phyloP scores from a whole-genome alignment of 768 basidiomycete species.

The Mycena kentingensis region DNA sequence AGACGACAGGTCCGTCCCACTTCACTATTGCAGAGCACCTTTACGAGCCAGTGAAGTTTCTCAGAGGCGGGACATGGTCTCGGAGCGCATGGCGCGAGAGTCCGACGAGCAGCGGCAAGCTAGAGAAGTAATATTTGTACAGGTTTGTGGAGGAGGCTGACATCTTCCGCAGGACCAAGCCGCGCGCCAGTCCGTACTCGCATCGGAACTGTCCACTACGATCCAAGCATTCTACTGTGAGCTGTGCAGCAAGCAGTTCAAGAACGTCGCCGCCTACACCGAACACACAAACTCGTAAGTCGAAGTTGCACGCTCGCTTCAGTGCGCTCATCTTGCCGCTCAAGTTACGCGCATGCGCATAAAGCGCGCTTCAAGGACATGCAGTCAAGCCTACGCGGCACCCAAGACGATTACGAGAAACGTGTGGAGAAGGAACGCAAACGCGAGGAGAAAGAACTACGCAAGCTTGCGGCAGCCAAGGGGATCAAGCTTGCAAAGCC shows the following conservation, averaged over 20 bases:
- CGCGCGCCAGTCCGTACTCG: conserved; percentile 65
- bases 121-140: conserved; percentile 57
- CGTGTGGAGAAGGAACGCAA: conserved; percentile 85
- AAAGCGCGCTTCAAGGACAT: conserved; percentile 81
- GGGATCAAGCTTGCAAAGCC: conserved; percentile 71
- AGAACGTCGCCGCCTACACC: conserved; percentile 83
- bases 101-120: conserved; percentile 73
- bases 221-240: conserved; percentile 78
- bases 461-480: conserved; percentile 80
- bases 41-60: conserved; percentile 45
- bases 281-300: conserved; percentile 90
- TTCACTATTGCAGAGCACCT: not conserved
- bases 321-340: no score
- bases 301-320: no score
- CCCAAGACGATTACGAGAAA: conserved; percentile 68
- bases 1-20: conserved; percentile 51
- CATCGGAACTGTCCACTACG: conserved; percentile 66
- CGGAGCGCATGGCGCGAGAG: conserved; percentile 79
- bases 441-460: conserved; percentile 81
- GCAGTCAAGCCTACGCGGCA: conserved; percentile 72
- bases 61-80: conserved; percentile 76
- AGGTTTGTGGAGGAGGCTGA: not conserved
- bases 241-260: conserved; percentile 86
- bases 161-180: conserved; percentile 51
- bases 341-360: conserved; percentile 85